phyloP scores from a whole-genome alignment of 2,329 filamentous ascomycete species.

The Alternaria infectoria region DNA sequence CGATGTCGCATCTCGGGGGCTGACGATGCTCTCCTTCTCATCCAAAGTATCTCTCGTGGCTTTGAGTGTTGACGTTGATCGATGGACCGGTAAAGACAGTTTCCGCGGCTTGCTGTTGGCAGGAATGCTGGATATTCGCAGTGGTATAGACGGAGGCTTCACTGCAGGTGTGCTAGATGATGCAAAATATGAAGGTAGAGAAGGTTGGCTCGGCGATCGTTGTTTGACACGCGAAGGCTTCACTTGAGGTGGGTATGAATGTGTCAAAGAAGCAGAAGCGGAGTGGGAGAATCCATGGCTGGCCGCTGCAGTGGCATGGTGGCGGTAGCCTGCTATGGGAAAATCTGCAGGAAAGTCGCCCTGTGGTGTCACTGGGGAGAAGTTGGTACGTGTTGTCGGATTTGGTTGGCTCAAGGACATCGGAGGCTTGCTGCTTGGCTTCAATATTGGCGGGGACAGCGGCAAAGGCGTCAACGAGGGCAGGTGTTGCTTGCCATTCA shows the following conservation, averaged over 20 bases:
- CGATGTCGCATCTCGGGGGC: constrained; percentile 5
- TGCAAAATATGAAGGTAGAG: constrained; percentile 25
- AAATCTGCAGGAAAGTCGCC: constrained; percentile 21
- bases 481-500: constrained; percentile 27
- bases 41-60: constrained; percentile 3
- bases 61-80: constrained; percentile 18
- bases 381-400: constrained; percentile 40
- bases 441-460: constrained; percentile 42
- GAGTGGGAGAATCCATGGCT: constrained; percentile 22
- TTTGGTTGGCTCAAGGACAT: constrained; percentile 41
- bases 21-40: constrained; percentile 23
- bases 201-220: constrained; percentile 28
- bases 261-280: constrained; percentile 28
- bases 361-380: constrained; percentile 24
- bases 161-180: constrained; percentile 11
- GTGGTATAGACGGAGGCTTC: constrained; percentile 39
- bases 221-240: constrained; percentile 13
- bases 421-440: constrained; percentile 42
- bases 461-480: constrained; percentile 38
- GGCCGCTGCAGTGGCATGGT: neutral
- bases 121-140: constrained; percentile 45
- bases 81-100: constrained; percentile 35
- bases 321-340: constrained; percentile 20
- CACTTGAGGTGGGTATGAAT: constrained; percentile 4
- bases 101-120: constrained; percentile 41